A percentile compares a stretch with the other conserved stretches of the same genome.
Evolutionary conservation across 2,329 filamentous ascomycete species (phyloP).

Genomic region (Decorospora gaudefroyi): DNA sequence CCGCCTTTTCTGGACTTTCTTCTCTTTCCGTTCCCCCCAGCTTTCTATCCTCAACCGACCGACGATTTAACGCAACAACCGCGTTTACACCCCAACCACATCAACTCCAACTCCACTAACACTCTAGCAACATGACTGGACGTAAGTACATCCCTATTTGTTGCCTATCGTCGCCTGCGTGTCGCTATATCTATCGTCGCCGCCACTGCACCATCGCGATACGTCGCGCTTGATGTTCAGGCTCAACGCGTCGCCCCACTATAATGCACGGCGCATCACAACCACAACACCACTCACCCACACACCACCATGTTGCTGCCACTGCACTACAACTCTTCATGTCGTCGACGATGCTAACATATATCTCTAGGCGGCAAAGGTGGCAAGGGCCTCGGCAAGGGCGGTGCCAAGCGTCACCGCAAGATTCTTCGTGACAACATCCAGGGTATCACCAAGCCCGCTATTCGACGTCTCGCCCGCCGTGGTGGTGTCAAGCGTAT

Average conservation of each 20-base stretch:
- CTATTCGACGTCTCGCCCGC: constrained; percentile 59
- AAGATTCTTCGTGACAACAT: constrained; percentile 62
- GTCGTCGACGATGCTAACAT: constrained; percentile 38
- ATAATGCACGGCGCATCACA: constrained; percentile 18
- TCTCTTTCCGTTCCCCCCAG: constrained; percentile 23
- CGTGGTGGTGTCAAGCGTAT: constrained; percentile 61
- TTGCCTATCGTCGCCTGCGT: constrained; percentile 21
- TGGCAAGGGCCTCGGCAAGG: constrained; percentile 60
- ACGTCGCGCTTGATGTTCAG: constrained; percentile 35
- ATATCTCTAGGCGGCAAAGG: constrained; percentile 56
- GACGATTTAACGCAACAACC: constrained; percentile 9
- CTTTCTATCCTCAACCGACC: constrained; percentile 15
- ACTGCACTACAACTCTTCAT: constrained; percentile 9
- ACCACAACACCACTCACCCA: constrained; percentile 16
- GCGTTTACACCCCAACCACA: constrained; percentile 15
- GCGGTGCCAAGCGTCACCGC: constrained; percentile 59
- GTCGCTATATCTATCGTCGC: constrained; percentile 16
- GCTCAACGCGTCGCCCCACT: constrained; percentile 34
- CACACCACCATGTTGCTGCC: constrained; percentile 23
- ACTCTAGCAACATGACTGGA: constrained; percentile 50
- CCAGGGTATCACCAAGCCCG: constrained; percentile 60
- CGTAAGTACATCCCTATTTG: constrained; percentile 45
- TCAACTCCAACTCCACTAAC: constrained; percentile 32
- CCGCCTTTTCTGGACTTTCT: constrained; percentile 15
- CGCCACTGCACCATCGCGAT: constrained; percentile 18